phyloP scores from a whole-genome alignment of 2,329 filamentous ascomycete genomes.

The Pseudocercospora pini-densiflorae region DNA sequence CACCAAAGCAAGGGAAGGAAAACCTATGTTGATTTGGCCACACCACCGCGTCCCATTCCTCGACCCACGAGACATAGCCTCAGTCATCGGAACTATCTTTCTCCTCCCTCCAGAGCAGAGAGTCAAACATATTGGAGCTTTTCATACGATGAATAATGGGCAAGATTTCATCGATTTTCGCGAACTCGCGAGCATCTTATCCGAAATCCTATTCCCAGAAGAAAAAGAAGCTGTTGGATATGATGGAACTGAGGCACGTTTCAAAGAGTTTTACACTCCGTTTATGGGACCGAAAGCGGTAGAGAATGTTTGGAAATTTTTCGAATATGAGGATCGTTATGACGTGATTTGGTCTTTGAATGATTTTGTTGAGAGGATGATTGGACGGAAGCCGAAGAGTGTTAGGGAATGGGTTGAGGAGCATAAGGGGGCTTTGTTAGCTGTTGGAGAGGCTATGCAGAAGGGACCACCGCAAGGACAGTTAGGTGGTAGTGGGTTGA shows the following conservation, averaged over 20 bases:
- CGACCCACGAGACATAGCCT: neutral
- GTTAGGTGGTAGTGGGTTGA: too few species aligned
- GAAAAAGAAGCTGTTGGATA: too few species aligned
- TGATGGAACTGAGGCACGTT: neutral
- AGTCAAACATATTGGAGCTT: neutral
- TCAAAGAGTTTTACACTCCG: neutral
- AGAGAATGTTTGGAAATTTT: neutral
- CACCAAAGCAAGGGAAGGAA: too few species aligned
- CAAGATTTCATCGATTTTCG: neutral
- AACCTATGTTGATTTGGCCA: neutral
- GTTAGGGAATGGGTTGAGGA: neutral
- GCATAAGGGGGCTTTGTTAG: neutral
- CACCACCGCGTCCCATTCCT: neutral
- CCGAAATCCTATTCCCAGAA: too few species aligned
- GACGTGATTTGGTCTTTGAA: neutral
- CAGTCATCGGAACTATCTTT: neutral
- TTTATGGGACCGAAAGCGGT: neutral
- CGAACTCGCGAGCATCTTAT: neutral
- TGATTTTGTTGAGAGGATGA: neutral
- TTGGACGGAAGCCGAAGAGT: neutral
- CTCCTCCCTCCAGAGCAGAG: neutral
- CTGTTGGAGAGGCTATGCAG: too few species aligned
- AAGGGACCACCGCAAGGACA: too few species aligned
- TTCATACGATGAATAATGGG: neutral
- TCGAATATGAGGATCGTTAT: neutral